These are phyloP conservation scores for Larix sibirica DNA, from an alignment of 83 land plant genomes.

Conservation along the genomic window DNA sequence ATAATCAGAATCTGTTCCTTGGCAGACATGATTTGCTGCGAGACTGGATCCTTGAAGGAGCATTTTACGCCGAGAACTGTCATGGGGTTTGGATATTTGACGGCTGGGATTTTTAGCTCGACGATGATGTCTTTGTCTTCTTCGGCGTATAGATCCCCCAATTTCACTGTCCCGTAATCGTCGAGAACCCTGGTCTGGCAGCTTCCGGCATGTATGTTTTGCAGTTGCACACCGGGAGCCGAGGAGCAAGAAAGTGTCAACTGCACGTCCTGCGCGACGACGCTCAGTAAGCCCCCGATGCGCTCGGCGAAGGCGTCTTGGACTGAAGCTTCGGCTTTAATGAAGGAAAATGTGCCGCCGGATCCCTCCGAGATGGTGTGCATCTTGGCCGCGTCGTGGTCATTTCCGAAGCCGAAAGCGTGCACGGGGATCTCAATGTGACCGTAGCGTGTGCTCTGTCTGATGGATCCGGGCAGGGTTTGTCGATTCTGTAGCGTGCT, in stretches of 20 bases:
- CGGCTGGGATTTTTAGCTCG: constrained; percentile 62
- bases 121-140: constrained; percentile 85
- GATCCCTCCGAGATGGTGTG: constrained; percentile 38
- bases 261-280: constrained; percentile 79
- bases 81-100: constrained; percentile 20
- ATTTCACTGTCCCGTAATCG: constrained; percentile 31
- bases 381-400: constrained; percentile 35
- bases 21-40: constrained; percentile 35
- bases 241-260: constrained; percentile 36
- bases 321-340: constrained; percentile 24
- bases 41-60: constrained; percentile 51
- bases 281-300: constrained; percentile 75
- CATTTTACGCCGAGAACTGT: constrained; percentile 35
- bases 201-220: constrained; percentile 56
- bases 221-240: constrained; percentile 33
- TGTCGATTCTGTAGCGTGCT: not conserved
- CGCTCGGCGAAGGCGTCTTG: constrained; percentile 68
- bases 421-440: constrained; percentile 68
- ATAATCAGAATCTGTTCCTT: constrained; percentile 38
- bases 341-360: constrained; percentile 40
- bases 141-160: constrained; percentile 83
- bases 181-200: constrained; percentile 28
- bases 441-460: constrained; percentile 34
- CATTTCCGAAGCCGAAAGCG: constrained; percentile 58
- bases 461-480: constrained; percentile 20